Conservation (phyloP, 768 basidiomycete species). For the Suillus lakei region DNA sequence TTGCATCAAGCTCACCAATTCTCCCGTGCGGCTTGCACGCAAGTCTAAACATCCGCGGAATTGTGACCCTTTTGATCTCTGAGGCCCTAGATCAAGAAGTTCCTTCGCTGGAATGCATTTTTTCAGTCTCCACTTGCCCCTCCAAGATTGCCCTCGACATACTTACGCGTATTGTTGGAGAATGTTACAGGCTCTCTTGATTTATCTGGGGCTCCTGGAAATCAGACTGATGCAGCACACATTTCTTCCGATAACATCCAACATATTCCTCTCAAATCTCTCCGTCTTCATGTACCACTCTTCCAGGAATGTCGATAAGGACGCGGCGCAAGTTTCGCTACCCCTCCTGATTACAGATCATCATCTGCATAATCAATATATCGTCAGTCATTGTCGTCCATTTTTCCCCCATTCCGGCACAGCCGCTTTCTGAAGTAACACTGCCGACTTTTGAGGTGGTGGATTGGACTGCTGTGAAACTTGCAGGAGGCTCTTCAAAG, state of each 20-base stretch:
- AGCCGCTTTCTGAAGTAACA: conserved; percentile 23
- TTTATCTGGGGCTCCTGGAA: conserved; percentile 19
- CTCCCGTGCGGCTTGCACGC: conserved; percentile 37
- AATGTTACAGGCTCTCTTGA: conserved; percentile 23
- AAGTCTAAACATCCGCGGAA: conserved; percentile 43
- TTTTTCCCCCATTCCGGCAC: conserved; percentile 20
- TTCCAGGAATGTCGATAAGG: conserved; percentile 6
- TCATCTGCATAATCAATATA: conserved; percentile 64
- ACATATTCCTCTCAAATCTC: conserved; percentile 47
- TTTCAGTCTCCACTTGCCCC: conserved; percentile 66
- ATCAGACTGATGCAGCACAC: conserved; percentile 11
- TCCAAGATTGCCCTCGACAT: conserved; percentile 52
- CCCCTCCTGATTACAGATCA: conserved; percentile 80
- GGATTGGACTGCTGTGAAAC: conserved; percentile 62
- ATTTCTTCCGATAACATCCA: conserved; percentile 7
- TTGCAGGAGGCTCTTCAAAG: conserved; percentile 50
- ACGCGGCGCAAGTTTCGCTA: conserved; percentile 42
- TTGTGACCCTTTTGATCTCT: conserved; percentile 54
- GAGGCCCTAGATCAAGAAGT: conserved; percentile 17
- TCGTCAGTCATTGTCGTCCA: conserved; percentile 48
- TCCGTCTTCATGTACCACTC: conserved; percentile 59
- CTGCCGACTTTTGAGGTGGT: conserved; percentile 62
- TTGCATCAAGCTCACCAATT: conserved; percentile 17
- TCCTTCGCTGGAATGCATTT: conserved; percentile 41
- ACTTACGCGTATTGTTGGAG: conserved; percentile 59